Evolutionary conservation across 441 rosid genomes (phyloP).

Genomic region (Erodium chrysanthum): DNA sequence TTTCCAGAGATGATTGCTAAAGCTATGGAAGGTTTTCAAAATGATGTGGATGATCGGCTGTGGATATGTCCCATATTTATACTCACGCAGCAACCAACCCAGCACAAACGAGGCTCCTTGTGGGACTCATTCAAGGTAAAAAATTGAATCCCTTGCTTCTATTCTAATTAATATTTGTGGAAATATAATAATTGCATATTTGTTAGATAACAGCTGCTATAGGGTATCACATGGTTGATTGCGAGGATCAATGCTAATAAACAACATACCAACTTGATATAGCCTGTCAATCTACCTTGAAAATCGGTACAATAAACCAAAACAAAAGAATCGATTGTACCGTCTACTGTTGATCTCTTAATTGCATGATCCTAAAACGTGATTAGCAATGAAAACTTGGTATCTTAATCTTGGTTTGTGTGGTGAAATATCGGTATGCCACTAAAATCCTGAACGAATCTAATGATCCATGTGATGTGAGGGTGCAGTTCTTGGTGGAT

Average conservation of each 20-base stretch:
- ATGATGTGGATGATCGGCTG: too few relatives aligned
- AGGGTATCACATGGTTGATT: too few relatives aligned
- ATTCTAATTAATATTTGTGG: neutral
- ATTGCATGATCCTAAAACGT: neutral
- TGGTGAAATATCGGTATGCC: neutral
- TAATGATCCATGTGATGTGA: neutral
- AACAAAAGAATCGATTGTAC: too few relatives aligned
- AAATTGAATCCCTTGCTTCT: neutral
- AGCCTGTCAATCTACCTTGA: too few relatives aligned
- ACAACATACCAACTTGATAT: too few relatives aligned
- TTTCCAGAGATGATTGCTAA: slow-evolving; percentile 11
- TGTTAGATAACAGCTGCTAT: neutral
- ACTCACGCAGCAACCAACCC: too few relatives aligned
- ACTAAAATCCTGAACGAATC: neutral
- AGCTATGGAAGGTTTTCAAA: slow-evolving; percentile 3
- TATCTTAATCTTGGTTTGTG: neutral
- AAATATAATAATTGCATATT: neutral
- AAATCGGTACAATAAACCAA: too few relatives aligned
- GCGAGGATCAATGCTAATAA: too few relatives aligned
- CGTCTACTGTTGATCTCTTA: too few relatives aligned
- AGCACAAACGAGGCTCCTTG: neutral
- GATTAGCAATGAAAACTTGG: neutral
- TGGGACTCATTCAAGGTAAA: neutral
- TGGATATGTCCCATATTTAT: too few relatives aligned
- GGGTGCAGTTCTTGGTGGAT: neutral